Conservation (phyloP, 257 asterid genomes). For the Solanum infundibuliforme region DNA sequence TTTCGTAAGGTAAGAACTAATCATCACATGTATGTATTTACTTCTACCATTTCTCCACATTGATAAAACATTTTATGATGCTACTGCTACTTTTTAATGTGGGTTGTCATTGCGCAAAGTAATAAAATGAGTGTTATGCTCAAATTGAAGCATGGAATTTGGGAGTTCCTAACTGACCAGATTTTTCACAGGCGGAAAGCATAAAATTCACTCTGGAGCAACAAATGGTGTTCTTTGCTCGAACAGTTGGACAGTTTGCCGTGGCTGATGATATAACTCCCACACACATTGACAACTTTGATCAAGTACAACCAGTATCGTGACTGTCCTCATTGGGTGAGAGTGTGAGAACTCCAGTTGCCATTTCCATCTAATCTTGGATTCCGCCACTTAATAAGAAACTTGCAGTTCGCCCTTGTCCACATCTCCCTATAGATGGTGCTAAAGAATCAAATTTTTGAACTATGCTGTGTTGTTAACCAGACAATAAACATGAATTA, state of each 20-base stretch:
- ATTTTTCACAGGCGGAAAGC: slow-evolving; percentile 59
- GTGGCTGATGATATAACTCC: slow-evolving; percentile 77
- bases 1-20: slow-evolving; percentile 58
- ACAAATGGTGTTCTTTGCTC: slow-evolving; percentile 89
- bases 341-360: background rate
- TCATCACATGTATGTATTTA: background rate
- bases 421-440: background rate
- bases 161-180: background rate
- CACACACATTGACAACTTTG: slow-evolving; percentile 54
- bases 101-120: background rate
- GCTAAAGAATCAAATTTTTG: background rate
- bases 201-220: slow-evolving; percentile 87
- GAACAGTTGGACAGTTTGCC: slow-evolving; percentile 47
- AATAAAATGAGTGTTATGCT: background rate
- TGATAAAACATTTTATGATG: background rate
- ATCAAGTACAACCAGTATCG: slow-evolving; percentile 18
- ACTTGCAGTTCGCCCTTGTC: background rate
- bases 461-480: background rate
- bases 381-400: background rate
- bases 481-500: background rate
- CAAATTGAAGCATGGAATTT: background rate
- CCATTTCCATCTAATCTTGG: background rate
- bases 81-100: background rate
- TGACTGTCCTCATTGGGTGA: background rate
- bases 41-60: background rate